phyloP scores from a whole-genome alignment of 805 yeast species.

The Scheffersomyces amazonensis region DNA sequence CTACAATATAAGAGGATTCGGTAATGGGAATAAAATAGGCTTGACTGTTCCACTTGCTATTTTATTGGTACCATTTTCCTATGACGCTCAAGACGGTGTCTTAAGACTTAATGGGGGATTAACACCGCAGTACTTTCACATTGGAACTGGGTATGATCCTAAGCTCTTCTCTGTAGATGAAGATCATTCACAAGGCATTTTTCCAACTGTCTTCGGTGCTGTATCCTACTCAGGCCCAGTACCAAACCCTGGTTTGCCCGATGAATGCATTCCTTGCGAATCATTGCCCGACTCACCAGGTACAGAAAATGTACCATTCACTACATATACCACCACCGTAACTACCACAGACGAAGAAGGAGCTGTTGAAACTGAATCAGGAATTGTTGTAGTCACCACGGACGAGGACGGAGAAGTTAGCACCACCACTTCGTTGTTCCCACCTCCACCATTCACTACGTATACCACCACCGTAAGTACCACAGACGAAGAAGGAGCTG shows the following conservation, averaged over 20 bases:
- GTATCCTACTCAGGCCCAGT: conserved; percentile 13
- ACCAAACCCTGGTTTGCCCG: conserved; percentile 17
- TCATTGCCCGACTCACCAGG: too few relatives aligned
- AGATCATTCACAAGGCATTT: conserved; percentile 1
- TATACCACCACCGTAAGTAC: conserved; percentile 14
- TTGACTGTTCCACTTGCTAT: conserved; percentile 7
- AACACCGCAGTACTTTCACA: neutral
- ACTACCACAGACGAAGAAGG: neutral
- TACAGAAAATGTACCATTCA: too few relatives aligned
- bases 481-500: conserved; percentile 9
- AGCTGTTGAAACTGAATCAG: conserved; percentile 6
- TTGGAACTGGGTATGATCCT: conserved; percentile 3
- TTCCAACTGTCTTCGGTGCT: conserved; percentile 17
- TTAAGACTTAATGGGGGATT: neutral
- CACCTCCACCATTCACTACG: conserved; percentile 2
- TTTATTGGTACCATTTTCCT: conserved; percentile 1
- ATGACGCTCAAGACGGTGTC: neutral
- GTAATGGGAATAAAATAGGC: conserved; percentile 19
- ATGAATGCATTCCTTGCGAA: too few relatives aligned
- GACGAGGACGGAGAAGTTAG: conserved; percentile 4
- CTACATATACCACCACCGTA: too few relatives aligned
- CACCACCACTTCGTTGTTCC: conserved; percentile 5
- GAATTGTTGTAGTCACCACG: conserved; percentile 8
- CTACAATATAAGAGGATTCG: conserved; percentile 22
- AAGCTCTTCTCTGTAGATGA: neutral